Percentiles rank a stretch among this genome's conserved stretches.
Evolutionary conservation across 306 rosid genomes (phyloP).

Genomic region (Malus domestica): ASM211411v1 NC_041804.1:16059501-16060000

Average conservation of each 20-base stretch:
- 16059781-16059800: slow-evolving; percentile 10
- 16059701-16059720: background rate
- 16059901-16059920: background rate
- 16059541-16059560: slow-evolving; percentile 30
- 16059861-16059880: too few relatives aligned
- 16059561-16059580: background rate
- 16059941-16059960: background rate
- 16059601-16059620: background rate
- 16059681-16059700: background rate
- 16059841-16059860: too few relatives aligned
- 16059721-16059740: background rate
- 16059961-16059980: background rate
- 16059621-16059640: background rate
- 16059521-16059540: slow-evolving; percentile 79
- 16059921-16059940: background rate
- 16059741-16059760: slow-evolving; percentile 12
- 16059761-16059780: background rate
- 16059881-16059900: background rate
- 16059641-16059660: background rate
- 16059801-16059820: slow-evolving; percentile 23
- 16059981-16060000: too few relatives aligned
- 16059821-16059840: background rate
- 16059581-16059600: background rate
- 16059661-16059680: background rate
- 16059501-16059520: slow-evolving; percentile 77